Base-by-base conservation (phyloP, 306 rosid genomes). In the Lathyrus tuberosus region DNA sequence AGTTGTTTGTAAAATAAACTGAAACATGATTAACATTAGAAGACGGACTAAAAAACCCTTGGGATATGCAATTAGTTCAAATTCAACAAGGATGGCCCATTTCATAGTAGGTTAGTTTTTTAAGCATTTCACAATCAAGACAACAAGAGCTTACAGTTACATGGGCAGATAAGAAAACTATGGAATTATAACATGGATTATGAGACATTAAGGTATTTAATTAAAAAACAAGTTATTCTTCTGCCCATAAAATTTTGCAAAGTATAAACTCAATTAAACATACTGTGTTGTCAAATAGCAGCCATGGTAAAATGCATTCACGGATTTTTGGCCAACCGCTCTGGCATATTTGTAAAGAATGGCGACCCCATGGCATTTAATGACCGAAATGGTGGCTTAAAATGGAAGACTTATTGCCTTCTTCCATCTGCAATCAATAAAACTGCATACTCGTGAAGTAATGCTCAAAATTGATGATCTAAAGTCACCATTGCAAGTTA, bases 61-160 rank as follows among this genome's bases (percentile, higher is more conserved):
- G 57, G 40, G 62, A 64, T 20, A 26, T 65, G 62, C 37, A 64
- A 44, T 37, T 60, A 63, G 38, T 42, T 77, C 72, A 65, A 63
- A 76, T 22, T 60, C 73, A 56, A 54, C 22, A 17, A 28, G 65
- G 54, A 64, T 46, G 33, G 41, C 49, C 26, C 4, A 44, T 54
- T 40, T 65, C 72, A 52, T 53, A 22, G 22, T 54, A 12, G 47
- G 78, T 31, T 63, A 11, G 10, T 7, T 40, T 40, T n/a, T 53
- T 52, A 41, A 64, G 11, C 70, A 22, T 37, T 62, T 73, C 60
- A 52, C 62, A 72, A 24, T 47, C 40, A 13, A 30, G 28, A 65
- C 16, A 30, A 73, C 40, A n/a, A 62, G 78, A 73, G 9, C 47
- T 65, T 40, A 28, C 18, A 2, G 60, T 43, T 35, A 37, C 9